Base-by-base conservation (phyloP, 768 basidiomycete genomes). In the Mycena sanguinolenta region DNA sequence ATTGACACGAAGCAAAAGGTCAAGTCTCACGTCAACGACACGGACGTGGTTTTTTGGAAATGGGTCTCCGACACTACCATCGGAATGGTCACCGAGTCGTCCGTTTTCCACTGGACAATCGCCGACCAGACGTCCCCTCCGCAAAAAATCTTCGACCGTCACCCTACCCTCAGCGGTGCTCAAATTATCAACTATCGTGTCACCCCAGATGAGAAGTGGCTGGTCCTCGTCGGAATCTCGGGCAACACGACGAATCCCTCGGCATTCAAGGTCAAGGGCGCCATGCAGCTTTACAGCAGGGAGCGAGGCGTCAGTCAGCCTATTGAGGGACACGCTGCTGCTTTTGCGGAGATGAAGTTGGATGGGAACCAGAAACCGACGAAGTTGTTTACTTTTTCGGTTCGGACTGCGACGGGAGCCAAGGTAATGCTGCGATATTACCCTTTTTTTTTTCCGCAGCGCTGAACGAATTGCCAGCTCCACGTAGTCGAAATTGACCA, bases 401-500 rank as follows among this genome's bases (percentile, higher is more conserved):
- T 97, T 27, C 89, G 98, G 75, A 98, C 96, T 3, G 97, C 96
- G n/a, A 94, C 92, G 38, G 97, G 98, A 39, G 98, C 98, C 23
- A 99, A 98, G 91, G 97, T 98, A 70, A 90, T 75, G 28, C 42
- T 39, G 39, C 8, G 16, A 39, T 39, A 42, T 57, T 39, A 55
- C 63, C 52, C 64, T 19, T 52, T 19, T 12, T 12, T 13, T 6
- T 42, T 49, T 36, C 30, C 21, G 67, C 13, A 38, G 52, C 25
- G 67, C 67, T 67, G 13, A 60, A 23, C 38, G 7, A 36, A 44
- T 17, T 46, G 70, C 7, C 75, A 99, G 98, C 92, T 99, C 55
- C 98, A 99, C 82, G 89, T 99, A 58, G 98, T 99, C 67, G 96
- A 99, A 82, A 97, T 99, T 77, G 98, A 99, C 80, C 98, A 99